Evolutionary conservation across 2,329 filamentous ascomycete species (phyloP).

Genomic region (Waltergamsia citrina): DNA sequence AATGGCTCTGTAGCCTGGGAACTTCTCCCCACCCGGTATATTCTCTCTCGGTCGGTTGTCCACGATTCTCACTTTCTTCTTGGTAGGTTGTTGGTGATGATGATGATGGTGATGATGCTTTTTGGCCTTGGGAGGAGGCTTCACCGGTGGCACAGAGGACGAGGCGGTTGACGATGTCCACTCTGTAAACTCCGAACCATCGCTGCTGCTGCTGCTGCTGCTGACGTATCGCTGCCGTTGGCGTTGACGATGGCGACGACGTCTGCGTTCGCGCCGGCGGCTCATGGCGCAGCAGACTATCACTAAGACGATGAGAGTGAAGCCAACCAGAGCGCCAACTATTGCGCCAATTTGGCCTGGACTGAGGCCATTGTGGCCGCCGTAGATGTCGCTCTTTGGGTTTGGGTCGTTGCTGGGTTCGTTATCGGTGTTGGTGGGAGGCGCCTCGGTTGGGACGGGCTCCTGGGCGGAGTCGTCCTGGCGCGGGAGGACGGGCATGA

Average conservation of each 20-base stretch:
- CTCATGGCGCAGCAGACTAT: constrained; percentile 18
- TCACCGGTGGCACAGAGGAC: too few species aligned
- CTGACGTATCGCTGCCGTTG: not conserved
- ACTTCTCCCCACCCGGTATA: constrained; percentile 21
- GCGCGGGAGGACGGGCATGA: not conserved
- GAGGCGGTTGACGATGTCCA: constrained; percentile 2
- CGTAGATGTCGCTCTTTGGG: constrained; percentile 3
- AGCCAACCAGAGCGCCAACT: constrained; percentile 25
- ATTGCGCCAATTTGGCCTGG: constrained; percentile 29
- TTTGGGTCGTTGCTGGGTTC: not conserved
- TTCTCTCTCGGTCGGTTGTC: constrained; percentile 14
- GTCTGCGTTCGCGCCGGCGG: constrained; percentile 6
- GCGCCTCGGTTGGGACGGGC: not conserved
- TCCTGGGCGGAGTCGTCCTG: not conserved
- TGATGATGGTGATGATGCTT: not conserved
- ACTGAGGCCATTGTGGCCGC: constrained; percentile 14
- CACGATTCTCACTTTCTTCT: not conserved
- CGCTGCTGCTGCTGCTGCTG: not conserved
- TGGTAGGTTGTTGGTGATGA: not conserved
- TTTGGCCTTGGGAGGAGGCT: too few species aligned
- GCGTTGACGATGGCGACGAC: not conserved
- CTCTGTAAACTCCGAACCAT: too few species aligned
- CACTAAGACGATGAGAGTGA: constrained; percentile 23
- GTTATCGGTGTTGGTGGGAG: not conserved
- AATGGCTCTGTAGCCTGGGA: constrained; percentile 20